These are phyloP conservation scores for Sarcodon aspratus DNA, from an alignment of 768 basidiomycete genomes.

Conservation along the genomic window DNA sequence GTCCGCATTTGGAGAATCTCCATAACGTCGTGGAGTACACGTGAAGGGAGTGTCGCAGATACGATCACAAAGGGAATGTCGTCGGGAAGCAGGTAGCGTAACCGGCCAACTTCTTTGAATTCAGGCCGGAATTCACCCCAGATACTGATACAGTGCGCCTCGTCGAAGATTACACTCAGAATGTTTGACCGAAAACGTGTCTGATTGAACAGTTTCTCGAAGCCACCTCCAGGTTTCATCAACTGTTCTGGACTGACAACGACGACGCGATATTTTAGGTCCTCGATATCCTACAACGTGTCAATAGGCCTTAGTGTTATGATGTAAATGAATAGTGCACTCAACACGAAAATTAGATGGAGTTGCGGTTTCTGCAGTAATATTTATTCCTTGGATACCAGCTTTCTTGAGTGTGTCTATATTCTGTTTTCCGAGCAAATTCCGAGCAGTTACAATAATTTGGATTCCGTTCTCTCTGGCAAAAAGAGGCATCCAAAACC, in stretches of 20 bases:
- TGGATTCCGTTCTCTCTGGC: constrained; percentile 9
- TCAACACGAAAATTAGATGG: background rate
- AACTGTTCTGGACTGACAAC: constrained; percentile 18
- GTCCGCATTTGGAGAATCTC: constrained; percentile 10
- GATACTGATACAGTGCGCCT: constrained; percentile 27
- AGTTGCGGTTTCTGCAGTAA: constrained; percentile 6
- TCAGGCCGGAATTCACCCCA: constrained; percentile 26
- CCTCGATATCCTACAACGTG: constrained; percentile 17
- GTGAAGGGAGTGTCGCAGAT: constrained; percentile 22
- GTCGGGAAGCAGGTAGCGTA: constrained; percentile 18
- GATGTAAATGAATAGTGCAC: background rate
- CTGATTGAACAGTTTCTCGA: constrained; percentile 13
- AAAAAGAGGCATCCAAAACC: constrained; percentile 12
- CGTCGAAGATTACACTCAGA: constrained; percentile 23
- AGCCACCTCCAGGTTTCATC: constrained; percentile 10
- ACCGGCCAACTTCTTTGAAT: constrained; percentile 16
- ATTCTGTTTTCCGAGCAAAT: constrained; percentile 20
- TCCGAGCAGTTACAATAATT: constrained; percentile 19
- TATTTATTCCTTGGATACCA: constrained; percentile 10
- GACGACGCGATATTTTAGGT: constrained; percentile 13
- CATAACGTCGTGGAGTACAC: constrained; percentile 13
- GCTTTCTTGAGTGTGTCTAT: constrained; percentile 4
- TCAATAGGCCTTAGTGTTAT: background rate
- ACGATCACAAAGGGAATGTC: constrained; percentile 18
- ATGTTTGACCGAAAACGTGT: constrained; percentile 10